These are phyloP conservation scores for Apiotrichum veenhuisii DNA, from an alignment of 1,284 basidiomycete species.

Conservation along the genomic window DNA sequence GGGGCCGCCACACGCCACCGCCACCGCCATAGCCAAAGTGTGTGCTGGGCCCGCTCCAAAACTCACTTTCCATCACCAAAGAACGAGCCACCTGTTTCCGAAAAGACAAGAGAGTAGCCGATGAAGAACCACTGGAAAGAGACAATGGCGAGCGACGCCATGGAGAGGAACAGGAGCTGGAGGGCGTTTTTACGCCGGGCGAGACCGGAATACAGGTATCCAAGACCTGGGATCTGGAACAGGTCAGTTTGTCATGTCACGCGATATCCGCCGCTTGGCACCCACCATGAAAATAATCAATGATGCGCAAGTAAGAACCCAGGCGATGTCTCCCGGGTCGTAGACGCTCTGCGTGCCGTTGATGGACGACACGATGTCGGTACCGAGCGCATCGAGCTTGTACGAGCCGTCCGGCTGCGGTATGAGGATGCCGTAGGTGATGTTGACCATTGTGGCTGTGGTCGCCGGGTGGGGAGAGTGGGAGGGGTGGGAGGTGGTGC, in stretches of 20 bases:
- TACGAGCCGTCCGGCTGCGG: constrained; percentile 16
- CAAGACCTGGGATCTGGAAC: constrained; percentile 56
- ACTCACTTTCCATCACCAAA: constrained; percentile 59
- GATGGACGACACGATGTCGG: constrained; percentile 30
- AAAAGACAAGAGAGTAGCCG: constrained; percentile 80
- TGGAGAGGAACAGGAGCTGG: constrained; percentile 53
- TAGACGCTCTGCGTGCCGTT: constrained; percentile 51
- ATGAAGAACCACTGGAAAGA: constrained; percentile 84
- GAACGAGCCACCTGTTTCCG: constrained; percentile 59
- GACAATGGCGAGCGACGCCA: constrained; percentile 68
- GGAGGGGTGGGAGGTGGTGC: neutral
- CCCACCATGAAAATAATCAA: constrained; percentile 61
- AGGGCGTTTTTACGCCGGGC: constrained; percentile 63
- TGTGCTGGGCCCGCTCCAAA: no score
- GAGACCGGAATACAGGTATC: constrained; percentile 85
- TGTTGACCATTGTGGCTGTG: constrained; percentile 21
- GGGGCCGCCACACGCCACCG: neutral
- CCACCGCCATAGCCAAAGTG: no score
- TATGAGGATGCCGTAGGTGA: constrained; percentile 21
- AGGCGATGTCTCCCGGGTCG: constrained; percentile 75
- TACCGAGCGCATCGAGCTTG: constrained; percentile 24
- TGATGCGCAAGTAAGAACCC: constrained; percentile 72
- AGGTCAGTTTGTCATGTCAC: constrained; percentile 1
- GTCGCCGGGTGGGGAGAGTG: neutral
- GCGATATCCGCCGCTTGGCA: neutral